Evolutionary conservation across 257 asterid genomes (phyloP).

Genomic region (Echium plantagineum): DNA sequence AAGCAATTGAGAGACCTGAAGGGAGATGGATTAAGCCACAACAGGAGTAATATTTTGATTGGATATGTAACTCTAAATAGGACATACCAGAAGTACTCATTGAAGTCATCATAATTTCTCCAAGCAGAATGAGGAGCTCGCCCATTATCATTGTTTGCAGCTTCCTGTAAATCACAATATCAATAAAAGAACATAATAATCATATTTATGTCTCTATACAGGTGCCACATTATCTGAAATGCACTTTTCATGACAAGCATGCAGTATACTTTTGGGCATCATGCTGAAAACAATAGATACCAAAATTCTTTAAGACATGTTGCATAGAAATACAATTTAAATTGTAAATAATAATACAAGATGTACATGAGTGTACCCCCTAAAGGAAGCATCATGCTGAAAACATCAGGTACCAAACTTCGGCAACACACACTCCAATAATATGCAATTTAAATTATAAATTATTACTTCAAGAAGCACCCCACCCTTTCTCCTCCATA

Average conservation of each 20-base stretch:
- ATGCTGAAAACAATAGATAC: too few relatives aligned
- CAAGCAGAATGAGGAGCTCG: constrained; percentile 97
- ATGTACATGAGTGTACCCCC: neutral
- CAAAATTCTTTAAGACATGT: too few relatives aligned
- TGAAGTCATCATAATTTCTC: constrained; percentile 98
- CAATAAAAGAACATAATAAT: constrained; percentile 2
- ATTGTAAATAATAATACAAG: too few relatives aligned
- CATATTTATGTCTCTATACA: neutral
- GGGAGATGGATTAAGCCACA: constrained; percentile 4
- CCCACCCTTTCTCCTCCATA: neutral
- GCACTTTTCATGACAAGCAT: neutral
- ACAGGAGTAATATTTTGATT: neutral
- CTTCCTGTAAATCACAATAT: constrained; percentile 53
- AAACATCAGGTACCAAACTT: neutral
- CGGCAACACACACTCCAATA: neutral
- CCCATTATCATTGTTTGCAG: constrained; percentile 80
- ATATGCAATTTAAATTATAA: neutral
- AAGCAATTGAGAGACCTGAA: constrained; percentile 83
- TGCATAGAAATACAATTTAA: too few relatives aligned
- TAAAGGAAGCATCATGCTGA: neutral
- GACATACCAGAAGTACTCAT: constrained; percentile 88
- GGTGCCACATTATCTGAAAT: neutral
- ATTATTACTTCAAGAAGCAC: too few relatives aligned
- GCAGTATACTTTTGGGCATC: too few relatives aligned
- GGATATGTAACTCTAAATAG: neutral